phyloP scores from a whole-genome alignment of 768 basidiomycete genomes.

The Boletus vinaceobasis region DNA sequence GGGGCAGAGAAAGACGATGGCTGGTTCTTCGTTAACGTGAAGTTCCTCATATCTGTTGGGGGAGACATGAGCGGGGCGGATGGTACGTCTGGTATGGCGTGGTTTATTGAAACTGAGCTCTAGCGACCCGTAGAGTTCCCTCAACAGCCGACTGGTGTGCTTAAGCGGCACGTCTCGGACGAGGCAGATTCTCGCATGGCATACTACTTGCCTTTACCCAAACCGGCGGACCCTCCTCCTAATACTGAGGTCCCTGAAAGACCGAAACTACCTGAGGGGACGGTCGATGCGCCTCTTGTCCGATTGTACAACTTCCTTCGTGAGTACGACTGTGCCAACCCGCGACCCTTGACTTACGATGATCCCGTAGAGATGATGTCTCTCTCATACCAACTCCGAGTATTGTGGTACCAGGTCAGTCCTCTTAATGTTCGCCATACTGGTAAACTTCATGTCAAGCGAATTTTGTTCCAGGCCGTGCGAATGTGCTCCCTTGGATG shows the following conservation, averaged over 20 bases:
- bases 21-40: constrained; percentile 83
- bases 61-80: constrained; percentile 72
- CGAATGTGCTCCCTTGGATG: constrained; percentile 84
- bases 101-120: background rate
- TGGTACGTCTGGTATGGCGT: constrained; percentile 39
- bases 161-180: constrained; percentile 65
- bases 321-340: constrained; percentile 37
- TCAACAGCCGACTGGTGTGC: constrained; percentile 55
- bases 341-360: background rate
- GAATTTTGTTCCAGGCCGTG: constrained; percentile 45
- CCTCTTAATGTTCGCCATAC: background rate
- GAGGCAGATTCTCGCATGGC: constrained; percentile 70
- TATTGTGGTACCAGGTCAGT: constrained; percentile 72
- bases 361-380: constrained; percentile 83
- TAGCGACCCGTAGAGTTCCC: constrained; percentile 58
- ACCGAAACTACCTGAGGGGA: constrained; percentile 53
- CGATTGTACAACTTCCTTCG: constrained; percentile 87
- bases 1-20: constrained; percentile 68
- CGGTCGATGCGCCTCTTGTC: constrained; percentile 79
- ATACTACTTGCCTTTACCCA: constrained; percentile 53
- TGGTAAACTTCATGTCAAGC: background rate
- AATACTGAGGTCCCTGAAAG: constrained; percentile 40
- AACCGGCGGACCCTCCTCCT: constrained; percentile 40
- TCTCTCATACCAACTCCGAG: constrained; percentile 88
- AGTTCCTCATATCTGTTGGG: constrained; percentile 69